These are phyloP conservation scores for Salix brachista DNA, from an alignment of 345 rosid species.

Conservation along the genomic window DNA sequence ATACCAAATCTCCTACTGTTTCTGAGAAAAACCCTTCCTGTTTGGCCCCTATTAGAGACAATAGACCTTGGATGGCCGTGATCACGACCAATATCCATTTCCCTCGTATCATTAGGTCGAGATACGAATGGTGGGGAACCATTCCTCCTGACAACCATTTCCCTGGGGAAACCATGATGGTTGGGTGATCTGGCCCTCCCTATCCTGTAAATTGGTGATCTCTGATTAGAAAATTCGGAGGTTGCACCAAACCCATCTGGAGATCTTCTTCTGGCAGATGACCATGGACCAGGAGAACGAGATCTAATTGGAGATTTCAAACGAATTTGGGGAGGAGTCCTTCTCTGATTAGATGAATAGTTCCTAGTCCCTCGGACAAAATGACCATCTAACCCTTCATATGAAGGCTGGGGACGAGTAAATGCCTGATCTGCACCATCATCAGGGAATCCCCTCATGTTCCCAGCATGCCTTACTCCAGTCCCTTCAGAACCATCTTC, in stretches of 20 bases:
- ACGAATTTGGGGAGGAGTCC: constrained; percentile 42
- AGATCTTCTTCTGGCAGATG: constrained; percentile 67
- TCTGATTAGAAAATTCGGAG: constrained; percentile 50
- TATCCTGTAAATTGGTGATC: constrained; percentile 60
- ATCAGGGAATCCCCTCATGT: constrained; percentile 47
- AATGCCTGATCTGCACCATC: constrained; percentile 46
- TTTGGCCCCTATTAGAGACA: constrained; percentile 54
- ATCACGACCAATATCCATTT: constrained; percentile 50
- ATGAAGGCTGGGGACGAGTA: constrained; percentile 41
- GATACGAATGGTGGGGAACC: constrained; percentile 59
- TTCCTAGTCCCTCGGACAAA: constrained; percentile 54
- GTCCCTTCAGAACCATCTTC: constrained; percentile 54
- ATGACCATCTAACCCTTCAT: constrained; percentile 52
- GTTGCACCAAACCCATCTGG: constrained; percentile 62
- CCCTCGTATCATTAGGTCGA: constrained; percentile 56
- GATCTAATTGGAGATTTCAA: constrained; percentile 70
- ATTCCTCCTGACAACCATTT: constrained; percentile 60
- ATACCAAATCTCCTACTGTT: constrained; percentile 50
- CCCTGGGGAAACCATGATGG: constrained; percentile 52
- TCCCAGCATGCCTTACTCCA: constrained; percentile 57
- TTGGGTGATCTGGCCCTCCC: constrained; percentile 65
- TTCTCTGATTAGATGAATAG: constrained; percentile 43
- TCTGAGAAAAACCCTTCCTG: constrained; percentile 52
- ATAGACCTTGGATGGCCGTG: constrained; percentile 55
- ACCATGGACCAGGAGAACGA: constrained; percentile 65